These are phyloP conservation scores for Monsonia emarginata DNA, from an alignment of 441 rosid genomes.

Conservation along the genomic window DNA sequence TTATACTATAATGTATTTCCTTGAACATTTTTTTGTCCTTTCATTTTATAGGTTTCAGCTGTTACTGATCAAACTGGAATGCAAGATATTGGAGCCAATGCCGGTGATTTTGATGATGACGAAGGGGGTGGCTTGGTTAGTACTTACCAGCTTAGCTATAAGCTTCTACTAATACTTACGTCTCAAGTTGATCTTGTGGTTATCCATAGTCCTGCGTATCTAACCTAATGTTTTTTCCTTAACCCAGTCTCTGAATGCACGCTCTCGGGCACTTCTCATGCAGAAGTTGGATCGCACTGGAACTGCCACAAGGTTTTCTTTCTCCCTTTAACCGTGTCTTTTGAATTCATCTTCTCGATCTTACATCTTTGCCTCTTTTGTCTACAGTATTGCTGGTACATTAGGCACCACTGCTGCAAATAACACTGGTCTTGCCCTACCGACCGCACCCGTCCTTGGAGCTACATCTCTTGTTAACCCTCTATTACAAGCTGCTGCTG, in stretches of 20 bases:
- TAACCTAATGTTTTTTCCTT: background rate
- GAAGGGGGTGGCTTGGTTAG: constrained; percentile 97
- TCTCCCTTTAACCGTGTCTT: background rate
- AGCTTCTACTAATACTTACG: background rate
- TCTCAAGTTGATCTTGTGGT: background rate
- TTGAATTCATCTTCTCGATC: constrained; percentile 8
- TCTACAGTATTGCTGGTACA: constrained; percentile 35
- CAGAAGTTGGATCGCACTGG: constrained; percentile 87
- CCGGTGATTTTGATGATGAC: constrained; percentile 92
- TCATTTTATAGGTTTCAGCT: constrained; percentile 63
- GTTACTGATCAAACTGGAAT: constrained; percentile 74
- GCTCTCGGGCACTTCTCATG: constrained; percentile 80
- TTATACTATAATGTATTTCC: background rate
- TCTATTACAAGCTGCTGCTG: constrained; percentile 34
- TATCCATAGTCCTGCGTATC: background rate
- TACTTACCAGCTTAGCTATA: constrained; percentile 1
- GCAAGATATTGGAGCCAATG: constrained; percentile 53
- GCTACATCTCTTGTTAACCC: constrained; percentile 45
- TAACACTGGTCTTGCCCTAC: constrained; percentile 35
- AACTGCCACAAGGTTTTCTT: constrained; percentile 55
- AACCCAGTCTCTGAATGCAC: constrained; percentile 74
- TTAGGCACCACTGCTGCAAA: constrained; percentile 25
- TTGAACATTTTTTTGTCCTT: constrained; percentile 10
- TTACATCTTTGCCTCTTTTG: constrained; percentile 5
- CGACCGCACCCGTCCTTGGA: constrained; percentile 36